Conservation (phyloP, 805 yeast genomes). For the Brettanomyces anomalus region DNA sequence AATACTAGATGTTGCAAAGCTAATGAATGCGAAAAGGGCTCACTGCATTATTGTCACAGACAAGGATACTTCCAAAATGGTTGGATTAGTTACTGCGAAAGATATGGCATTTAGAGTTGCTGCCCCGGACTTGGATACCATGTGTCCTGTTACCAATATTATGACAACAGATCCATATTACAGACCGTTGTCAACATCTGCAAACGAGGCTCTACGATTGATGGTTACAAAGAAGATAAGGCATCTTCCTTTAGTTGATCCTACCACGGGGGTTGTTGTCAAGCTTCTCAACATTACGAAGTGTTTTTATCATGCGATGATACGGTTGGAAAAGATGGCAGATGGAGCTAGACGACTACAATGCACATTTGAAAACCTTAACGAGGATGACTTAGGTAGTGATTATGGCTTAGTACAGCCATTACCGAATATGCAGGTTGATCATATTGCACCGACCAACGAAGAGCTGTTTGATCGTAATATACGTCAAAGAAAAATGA, state of each 20-base stretch:
- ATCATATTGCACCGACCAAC: conserved; percentile 3
- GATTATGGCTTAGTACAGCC: conserved; percentile 6
- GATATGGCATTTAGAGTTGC: conserved; percentile 37
- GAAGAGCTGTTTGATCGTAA: conserved; percentile 19
- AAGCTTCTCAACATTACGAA: conserved; percentile 38
- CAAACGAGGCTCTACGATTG: conserved; percentile 31
- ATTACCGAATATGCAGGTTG: conserved; percentile 1
- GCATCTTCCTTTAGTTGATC: conserved; percentile 33
- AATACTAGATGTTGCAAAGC: conserved; percentile 24
- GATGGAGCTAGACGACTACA: conserved; percentile 27
- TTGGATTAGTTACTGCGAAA: conserved; percentile 37
- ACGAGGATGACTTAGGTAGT: conserved; percentile 9
- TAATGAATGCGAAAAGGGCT: conserved; percentile 30
- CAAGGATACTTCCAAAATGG: conserved; percentile 16
- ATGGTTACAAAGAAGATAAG: conserved; percentile 35
- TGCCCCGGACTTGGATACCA: conserved; percentile 20
- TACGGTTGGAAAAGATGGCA: conserved; percentile 32
- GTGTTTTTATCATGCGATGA: conserved; percentile 39
- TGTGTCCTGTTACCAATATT: conserved; percentile 25
- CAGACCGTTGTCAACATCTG: conserved; percentile 28
- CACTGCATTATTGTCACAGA: conserved; percentile 33
- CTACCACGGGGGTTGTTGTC: conserved; percentile 24
- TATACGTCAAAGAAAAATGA: conserved; percentile 18
- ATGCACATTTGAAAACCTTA: conserved; percentile 22
- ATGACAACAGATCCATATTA: conserved; percentile 32